These are phyloP conservation scores for Alternaria alternata DNA, from an alignment of 2,329 filamentous ascomycete genomes.

Conservation along the genomic window DNA sequence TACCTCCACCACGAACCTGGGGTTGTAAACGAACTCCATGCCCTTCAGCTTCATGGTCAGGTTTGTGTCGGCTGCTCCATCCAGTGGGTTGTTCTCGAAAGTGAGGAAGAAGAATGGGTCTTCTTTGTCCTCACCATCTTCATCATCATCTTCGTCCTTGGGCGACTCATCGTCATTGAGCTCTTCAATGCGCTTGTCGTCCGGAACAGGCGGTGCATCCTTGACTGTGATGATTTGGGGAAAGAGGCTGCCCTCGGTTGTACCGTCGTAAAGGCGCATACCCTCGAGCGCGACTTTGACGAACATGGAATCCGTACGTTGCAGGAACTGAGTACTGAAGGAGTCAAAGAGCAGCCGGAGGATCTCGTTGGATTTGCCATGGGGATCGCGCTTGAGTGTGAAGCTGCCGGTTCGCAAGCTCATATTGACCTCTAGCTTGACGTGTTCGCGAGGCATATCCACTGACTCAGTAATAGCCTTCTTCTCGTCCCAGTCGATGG, in stretches of 20 bases:
- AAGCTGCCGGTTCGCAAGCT: constrained; percentile 97
- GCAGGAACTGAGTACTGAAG: constrained; percentile 88
- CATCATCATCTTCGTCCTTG: constrained; percentile 55
- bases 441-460: constrained; percentile 86
- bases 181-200: constrained; percentile 59
- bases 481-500: constrained; percentile 99
- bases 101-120: constrained; percentile 92
- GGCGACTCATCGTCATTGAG: constrained; percentile 57
- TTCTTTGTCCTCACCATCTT: constrained; percentile 58
- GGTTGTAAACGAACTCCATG: constrained; percentile 97
- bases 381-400: constrained; percentile 85
- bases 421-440: constrained; percentile 92
- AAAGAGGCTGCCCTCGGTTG: constrained; percentile 87
- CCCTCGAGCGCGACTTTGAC: constrained; percentile 90
- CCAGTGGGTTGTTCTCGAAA: constrained; percentile 93
- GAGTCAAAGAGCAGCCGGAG: constrained; percentile 93
- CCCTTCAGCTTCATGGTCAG: constrained; percentile 92
- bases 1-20: constrained; percentile 87
- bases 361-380: constrained; percentile 79
- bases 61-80: constrained; percentile 89
- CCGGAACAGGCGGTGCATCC: constrained; percentile 71
- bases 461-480: constrained; percentile 85
- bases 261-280: constrained; percentile 93
- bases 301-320: constrained; percentile 89
- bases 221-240: constrained; percentile 97